A percentile compares a stretch with the other conserved stretches of the same genome.
phyloP scores from a whole-genome alignment of 164 flowering plant species.

The Tetracentron sinense region DNA sequence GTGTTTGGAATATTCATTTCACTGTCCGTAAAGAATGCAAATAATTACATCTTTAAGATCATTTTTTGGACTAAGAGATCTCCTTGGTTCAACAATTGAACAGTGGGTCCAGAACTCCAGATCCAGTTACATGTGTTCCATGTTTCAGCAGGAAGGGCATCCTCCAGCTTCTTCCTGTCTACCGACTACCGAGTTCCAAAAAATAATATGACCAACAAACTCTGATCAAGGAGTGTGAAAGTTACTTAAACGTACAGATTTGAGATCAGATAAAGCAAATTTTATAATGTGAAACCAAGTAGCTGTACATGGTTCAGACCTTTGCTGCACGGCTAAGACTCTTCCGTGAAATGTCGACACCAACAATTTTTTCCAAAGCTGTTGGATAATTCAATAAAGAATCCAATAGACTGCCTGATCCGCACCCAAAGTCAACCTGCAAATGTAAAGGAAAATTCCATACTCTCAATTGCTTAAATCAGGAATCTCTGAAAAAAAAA shows the following conservation, averaged over 20 bases:
- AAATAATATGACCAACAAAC: not conserved
- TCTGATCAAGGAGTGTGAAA: not conserved
- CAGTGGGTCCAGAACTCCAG: too few species aligned
- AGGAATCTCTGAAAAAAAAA: not conserved
- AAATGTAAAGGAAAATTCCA: slow-evolving; percentile 3
- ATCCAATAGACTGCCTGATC: slow-evolving; percentile 87
- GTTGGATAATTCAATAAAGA: slow-evolving; percentile 64
- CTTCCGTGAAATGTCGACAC: slow-evolving; percentile 83
- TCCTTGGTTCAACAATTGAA: not conserved
- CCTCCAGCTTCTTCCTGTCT: not conserved
- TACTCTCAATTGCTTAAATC: not conserved
- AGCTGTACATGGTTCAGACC: slow-evolving; percentile 32
- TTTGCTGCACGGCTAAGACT: slow-evolving; percentile 85
- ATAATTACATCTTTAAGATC: not conserved
- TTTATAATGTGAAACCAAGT: not conserved
- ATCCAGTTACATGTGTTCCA: not conserved
- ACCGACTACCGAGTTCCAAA: not conserved
- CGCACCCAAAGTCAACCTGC: slow-evolving; percentile 97
- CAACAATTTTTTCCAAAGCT: slow-evolving; percentile 65
- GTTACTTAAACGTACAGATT: not conserved
- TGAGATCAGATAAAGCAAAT: not conserved
- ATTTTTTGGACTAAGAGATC: not conserved
- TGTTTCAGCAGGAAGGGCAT: not conserved
- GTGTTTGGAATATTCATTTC: not conserved
- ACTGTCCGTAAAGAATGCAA: not conserved